Evolutionary conservation across 345 rosid genomes (phyloP), one percentile per base, ranked within the genome.

Genomic region (Hypericum perforatum): DNA sequence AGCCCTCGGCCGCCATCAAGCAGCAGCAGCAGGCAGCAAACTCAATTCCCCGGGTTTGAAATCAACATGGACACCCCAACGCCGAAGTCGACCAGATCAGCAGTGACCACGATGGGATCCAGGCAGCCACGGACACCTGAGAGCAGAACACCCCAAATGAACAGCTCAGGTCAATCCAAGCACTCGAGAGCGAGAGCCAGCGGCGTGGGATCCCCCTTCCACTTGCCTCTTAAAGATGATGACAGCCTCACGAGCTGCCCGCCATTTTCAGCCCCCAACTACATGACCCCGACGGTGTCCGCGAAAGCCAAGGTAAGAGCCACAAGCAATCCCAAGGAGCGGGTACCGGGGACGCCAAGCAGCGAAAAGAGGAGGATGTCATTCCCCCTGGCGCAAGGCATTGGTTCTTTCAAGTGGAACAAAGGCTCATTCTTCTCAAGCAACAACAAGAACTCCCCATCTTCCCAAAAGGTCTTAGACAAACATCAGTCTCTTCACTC

Each of bases 241-340:
- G 97, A 89, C 32, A 88, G 97, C 67, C 86, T 94, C 58, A 79
- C 65, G 11, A 89, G 97, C 65, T 94, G 97, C 69, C 97, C 97
- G 0, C 89, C 97, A 0, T 86, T 84, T 68, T 85, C 87, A 2
- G 85, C 71, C 41, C 99, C 97, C 9, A 86, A 73, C 74, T 94
- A 94, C 72, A 88, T 94, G 99, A 63, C 61, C 47, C 91, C 94
- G 0, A 94, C 97, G 0, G 81, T 60, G 37, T 88, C 98, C 0
- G 78, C 97, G 9, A 86, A 78, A 65, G 97, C 97, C 6, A 92
- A 86, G 57, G 76, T 42, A 3, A 80, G 97, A 64, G 76, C 94
- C 41, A 80, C 13, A 62, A 88, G 95, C 13, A 87, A 81, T 41
- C 94, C 89, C 0, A 85, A 69, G 58, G 98, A 87, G 58, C 75